Evolutionary conservation across 1,284 basidiomycete species (phyloP).

Genomic region (Ceratorhiza oryzae-sativae): DNA sequence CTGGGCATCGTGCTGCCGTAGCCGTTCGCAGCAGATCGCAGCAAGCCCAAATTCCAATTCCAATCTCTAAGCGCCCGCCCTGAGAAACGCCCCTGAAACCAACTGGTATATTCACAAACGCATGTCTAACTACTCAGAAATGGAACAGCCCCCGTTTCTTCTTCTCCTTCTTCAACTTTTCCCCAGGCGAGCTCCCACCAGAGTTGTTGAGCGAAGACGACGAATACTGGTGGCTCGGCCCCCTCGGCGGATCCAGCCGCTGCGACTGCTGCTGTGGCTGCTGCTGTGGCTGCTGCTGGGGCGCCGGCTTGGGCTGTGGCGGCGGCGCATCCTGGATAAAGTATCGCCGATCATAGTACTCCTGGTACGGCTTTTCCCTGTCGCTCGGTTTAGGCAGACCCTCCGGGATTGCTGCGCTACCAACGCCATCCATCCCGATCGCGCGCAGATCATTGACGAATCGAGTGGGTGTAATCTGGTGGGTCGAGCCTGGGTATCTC

Average conservation of each 20-base stretch:
- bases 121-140: slow-evolving; percentile 52
- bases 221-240: slow-evolving; percentile 36
- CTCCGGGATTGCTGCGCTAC: slow-evolving; percentile 74
- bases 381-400: slow-evolving; percentile 65
- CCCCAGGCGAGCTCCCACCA: slow-evolving; percentile 42
- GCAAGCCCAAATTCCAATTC: slow-evolving; percentile 10
- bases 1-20: slow-evolving; percentile 36
- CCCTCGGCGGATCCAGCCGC: slow-evolving; percentile 31
- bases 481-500: slow-evolving; percentile 79
- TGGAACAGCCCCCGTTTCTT: slow-evolving; percentile 81
- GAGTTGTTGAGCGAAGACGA: slow-evolving; percentile 40
- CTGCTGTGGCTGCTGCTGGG: slow-evolving; percentile 58
- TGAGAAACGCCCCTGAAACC: slow-evolving; percentile 27
- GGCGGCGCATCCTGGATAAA: slow-evolving; percentile 68
- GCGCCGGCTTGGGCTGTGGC: slow-evolving; percentile 51
- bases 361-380: slow-evolving; percentile 65
- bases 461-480: slow-evolving; percentile 80
- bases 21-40: slow-evolving; percentile 37
- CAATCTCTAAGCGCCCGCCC: slow-evolving; percentile 32
- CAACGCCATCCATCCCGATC: slow-evolving; percentile 79
- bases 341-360: slow-evolving; percentile 79
- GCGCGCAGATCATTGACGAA: slow-evolving; percentile 89
- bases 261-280: slow-evolving; percentile 46
- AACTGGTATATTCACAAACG: slow-evolving; percentile 37
- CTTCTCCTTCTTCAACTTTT: slow-evolving; percentile 53